phyloP scores from a whole-genome alignment of 495 filamentous ascomycete species.

The Penicillium longicatenatum region DNA sequence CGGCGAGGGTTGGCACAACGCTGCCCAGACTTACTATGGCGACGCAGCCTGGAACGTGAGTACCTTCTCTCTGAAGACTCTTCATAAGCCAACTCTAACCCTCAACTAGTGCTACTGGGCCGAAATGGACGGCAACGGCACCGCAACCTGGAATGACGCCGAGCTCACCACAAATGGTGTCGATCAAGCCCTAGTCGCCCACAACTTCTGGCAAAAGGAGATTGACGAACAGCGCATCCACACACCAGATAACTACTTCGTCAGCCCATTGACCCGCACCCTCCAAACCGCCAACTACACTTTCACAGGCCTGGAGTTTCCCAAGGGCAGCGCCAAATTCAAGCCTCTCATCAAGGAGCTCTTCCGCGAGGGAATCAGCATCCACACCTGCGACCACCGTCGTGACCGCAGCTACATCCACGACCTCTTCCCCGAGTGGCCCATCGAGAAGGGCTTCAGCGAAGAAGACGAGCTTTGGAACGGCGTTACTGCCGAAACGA shows the following conservation, averaged over 20 bases:
- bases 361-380: conserved; percentile 69
- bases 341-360: conserved; percentile 67
- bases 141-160: conserved; percentile 69
- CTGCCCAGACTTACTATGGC: conserved; percentile 65
- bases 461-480: conserved; percentile 66
- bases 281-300: conserved; percentile 64
- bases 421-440: conserved; percentile 56
- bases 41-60: conserved; percentile 67
- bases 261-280: conserved; percentile 68
- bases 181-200: conserved; percentile 61
- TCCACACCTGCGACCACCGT: conserved; percentile 81
- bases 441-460: conserved; percentile 62
- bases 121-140: conserved; percentile 65
- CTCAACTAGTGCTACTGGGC: conserved; percentile 70
- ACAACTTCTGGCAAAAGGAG: conserved; percentile 63
- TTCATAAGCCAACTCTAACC: no score
- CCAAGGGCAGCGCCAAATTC: conserved; percentile 47
- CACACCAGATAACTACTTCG: conserved; percentile 65
- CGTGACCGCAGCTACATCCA: conserved; percentile 58
- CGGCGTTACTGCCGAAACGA: conserved; percentile 54
- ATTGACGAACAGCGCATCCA: conserved; percentile 59
- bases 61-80: conserved; percentile 4
- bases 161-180: conserved; percentile 62
- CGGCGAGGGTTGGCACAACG: conserved; percentile 71
- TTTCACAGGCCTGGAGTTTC: conserved; percentile 58